phyloP scores from a whole-genome alignment of 2,329 filamentous ascomycete species.

The Colletotrichum tofieldiae region DNA sequence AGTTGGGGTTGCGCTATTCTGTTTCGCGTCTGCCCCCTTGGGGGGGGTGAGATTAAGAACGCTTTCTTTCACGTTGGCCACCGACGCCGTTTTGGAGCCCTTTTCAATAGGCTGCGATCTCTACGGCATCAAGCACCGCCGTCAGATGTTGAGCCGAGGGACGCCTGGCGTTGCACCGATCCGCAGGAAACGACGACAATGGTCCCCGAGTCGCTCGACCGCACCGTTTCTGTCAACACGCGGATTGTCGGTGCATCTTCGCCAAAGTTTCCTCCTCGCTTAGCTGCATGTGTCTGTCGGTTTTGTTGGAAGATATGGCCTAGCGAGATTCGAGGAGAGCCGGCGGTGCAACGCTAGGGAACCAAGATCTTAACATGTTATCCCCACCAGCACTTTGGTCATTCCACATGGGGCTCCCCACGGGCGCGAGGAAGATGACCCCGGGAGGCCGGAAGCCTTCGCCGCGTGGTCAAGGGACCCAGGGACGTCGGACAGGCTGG shows the following conservation, averaged over 20 bases:
- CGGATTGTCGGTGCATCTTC: not conserved
- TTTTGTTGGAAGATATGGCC: not conserved
- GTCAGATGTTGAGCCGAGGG: not conserved
- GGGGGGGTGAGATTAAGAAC: slow-evolving; percentile 30
- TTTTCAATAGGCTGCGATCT: slow-evolving; percentile 3
- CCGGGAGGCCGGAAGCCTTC: slow-evolving; percentile 29
- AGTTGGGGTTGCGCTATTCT: slow-evolving; percentile 45
- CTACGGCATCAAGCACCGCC: not conserved
- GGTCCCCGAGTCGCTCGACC: not conserved
- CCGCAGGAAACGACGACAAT: not conserved
- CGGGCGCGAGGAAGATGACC: not conserved
- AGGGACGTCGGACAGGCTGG: slow-evolving; percentile 37
- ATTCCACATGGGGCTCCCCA: slow-evolving; percentile 1
- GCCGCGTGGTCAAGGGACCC: slow-evolving; percentile 21
- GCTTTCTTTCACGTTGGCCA: not conserved
- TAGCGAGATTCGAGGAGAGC: slow-evolving; percentile 3
- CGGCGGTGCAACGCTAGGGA: not conserved
- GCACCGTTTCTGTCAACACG: not conserved
- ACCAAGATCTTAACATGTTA: slow-evolving; percentile 13
- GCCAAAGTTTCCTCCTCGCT: not conserved
- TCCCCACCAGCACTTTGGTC: slow-evolving; percentile 3
- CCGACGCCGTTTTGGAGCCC: not conserved
- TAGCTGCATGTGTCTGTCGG: slow-evolving; percentile 3
- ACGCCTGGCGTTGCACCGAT: not conserved
- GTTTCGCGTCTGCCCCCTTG: not conserved